Percentiles rank a stretch among this genome's conserved stretches.
Conservation (phyloP, 164 flowering plant genomes). For the Chloranthus sessilifolius region DNA sequence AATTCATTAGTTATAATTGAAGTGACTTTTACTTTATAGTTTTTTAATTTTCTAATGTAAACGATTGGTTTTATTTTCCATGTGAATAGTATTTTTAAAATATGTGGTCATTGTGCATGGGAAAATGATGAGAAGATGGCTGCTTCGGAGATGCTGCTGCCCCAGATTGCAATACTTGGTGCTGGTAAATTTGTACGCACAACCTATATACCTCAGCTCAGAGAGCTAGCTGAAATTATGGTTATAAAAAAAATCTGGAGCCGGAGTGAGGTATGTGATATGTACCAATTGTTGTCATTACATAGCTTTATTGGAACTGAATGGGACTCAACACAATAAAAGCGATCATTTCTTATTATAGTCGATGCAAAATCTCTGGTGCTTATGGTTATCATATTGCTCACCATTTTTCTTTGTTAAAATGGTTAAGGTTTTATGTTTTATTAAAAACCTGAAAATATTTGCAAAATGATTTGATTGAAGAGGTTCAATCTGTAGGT, state of each 20-base stretch:
- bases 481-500: no score
- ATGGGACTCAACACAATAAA: not conserved
- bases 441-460: no score
- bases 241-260: slow-evolving; percentile 72
- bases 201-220: slow-evolving; percentile 75
- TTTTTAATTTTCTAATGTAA: no score
- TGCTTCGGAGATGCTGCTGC: slow-evolving; percentile 25
- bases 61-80: no score
- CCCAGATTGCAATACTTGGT: slow-evolving; percentile 79
- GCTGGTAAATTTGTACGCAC: slow-evolving; percentile 80
- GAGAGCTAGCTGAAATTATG: slow-evolving; percentile 69
- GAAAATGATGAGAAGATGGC: slow-evolving; percentile 2
- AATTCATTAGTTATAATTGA: no score
- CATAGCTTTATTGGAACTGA: not conserved
- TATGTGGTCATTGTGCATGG: not conserved
- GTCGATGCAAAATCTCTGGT: not conserved
- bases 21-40: no score
- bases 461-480: no score
- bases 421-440: no score
- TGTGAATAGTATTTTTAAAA: not conserved
- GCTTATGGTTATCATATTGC: not conserved
- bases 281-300: not conserved
- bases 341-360: not conserved
- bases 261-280: slow-evolving; percentile 52
- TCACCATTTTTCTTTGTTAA: not conserved